Evolutionary conservation across 148 eudicot genomes (phyloP).

Genomic region (Rhododendron simsii): DNA sequence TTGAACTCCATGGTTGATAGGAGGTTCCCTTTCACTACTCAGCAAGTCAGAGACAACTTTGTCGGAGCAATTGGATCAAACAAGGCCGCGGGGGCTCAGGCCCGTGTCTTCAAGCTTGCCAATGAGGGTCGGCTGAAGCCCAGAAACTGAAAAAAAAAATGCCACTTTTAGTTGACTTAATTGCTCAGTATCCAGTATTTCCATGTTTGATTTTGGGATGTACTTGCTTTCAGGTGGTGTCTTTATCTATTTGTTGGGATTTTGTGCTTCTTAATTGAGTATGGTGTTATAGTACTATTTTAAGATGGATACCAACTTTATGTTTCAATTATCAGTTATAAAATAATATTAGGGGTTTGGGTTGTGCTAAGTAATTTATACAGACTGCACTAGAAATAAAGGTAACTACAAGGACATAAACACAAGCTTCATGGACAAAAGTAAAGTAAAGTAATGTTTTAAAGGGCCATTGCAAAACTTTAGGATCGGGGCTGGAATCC

Average conservation of each 20-base stretch:
- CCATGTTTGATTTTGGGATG: not conserved
- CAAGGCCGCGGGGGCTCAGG: slow-evolving; percentile 72
- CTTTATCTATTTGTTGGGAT: not conserved
- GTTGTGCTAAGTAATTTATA: not conserved
- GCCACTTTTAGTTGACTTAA: not conserved
- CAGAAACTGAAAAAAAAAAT: slow-evolving; percentile 17
- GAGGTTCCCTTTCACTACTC: slow-evolving; percentile 55
- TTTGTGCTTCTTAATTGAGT: slow-evolving; percentile 7
- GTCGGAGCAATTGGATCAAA: slow-evolving; percentile 47
- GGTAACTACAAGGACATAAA: not conserved
- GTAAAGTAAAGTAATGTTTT: not conserved
- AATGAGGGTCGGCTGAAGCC: slow-evolving; percentile 64
- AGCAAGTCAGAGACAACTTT: slow-evolving; percentile 59
- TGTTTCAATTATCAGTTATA: not conserved
- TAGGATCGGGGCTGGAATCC: not conserved
- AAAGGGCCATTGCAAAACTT: not conserved
- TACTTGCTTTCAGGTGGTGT: slow-evolving; percentile 5
- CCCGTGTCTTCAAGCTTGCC: slow-evolving; percentile 70
- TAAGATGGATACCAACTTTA: slow-evolving; percentile 9
- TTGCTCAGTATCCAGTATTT: not conserved
- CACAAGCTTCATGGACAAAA: not conserved
- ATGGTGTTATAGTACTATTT: not conserved
- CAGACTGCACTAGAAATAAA: not conserved
- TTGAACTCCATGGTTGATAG: slow-evolving; percentile 71
- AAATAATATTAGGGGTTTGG: slow-evolving; percentile 7